Conservation (phyloP, 805 yeast species). For the Teunomyces barrocoloradensis region DNA sequence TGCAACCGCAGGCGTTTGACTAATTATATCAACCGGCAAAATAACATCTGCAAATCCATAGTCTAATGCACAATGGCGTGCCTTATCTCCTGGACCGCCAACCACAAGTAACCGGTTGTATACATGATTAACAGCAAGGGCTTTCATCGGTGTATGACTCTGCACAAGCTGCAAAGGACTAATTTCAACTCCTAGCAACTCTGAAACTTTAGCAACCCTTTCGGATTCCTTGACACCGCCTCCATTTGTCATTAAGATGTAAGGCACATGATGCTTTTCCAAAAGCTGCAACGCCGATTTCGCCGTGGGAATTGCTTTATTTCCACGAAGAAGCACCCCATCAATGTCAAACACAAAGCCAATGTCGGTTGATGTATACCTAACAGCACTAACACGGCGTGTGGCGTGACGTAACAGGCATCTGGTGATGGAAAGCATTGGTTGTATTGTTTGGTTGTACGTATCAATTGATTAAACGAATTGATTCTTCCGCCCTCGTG, state of each 20-base stretch:
- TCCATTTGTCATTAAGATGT: slow-evolving; percentile 84
- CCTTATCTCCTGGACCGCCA: slow-evolving; percentile 73
- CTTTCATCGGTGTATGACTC: slow-evolving; percentile 82
- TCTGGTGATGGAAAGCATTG: neutral
- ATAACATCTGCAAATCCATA: slow-evolving; percentile 81
- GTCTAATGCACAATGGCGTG: slow-evolving; percentile 66
- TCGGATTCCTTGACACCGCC: slow-evolving; percentile 73
- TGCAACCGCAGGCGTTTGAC: slow-evolving; percentile 55
- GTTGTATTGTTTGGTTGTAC: no score
- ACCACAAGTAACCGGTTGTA: slow-evolving; percentile 70
- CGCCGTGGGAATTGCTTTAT: slow-evolving; percentile 64
- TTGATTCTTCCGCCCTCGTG: neutral
- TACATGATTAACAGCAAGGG: slow-evolving; percentile 44
- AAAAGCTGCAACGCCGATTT: slow-evolving; percentile 55
- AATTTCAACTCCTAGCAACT: slow-evolving; percentile 44
- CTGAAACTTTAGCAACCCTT: slow-evolving; percentile 54
- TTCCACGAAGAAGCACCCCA: slow-evolving; percentile 82
- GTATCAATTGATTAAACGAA: neutral
- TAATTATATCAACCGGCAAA: slow-evolving; percentile 69
- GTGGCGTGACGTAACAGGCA: neutral
- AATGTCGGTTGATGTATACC: neutral
- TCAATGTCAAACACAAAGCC: slow-evolving; percentile 61
- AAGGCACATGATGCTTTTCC: slow-evolving; percentile 60
- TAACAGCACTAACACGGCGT: neutral
- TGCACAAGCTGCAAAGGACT: slow-evolving; percentile 69